Base-by-base conservation (phyloP, 345 rosid genomes). In the Eutrema japonicum region DNA sequence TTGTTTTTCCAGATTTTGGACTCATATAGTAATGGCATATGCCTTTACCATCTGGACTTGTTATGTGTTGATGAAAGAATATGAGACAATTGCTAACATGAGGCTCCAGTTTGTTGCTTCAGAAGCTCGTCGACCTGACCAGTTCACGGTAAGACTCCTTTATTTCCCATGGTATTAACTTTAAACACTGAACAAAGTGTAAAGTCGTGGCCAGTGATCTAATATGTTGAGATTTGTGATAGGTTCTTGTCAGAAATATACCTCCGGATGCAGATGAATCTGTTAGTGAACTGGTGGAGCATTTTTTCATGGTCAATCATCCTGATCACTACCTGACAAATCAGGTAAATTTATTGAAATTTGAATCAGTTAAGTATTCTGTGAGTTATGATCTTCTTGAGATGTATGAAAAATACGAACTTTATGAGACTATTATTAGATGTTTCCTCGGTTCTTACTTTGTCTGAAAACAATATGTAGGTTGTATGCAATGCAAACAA, bases 21-120 rank as follows among this genome's bases (percentile, higher is more conserved):
- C 85, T 16, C 98, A 93, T 82, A 82, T 89, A 70, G 85, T 85
- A 54, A 85, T 89, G 95, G 93, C 95, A 13, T 94, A 94, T 82
- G 93, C 84, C 73, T 83, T 94, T 67, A 89, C 97, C 54, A 83
- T 89, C 64, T 94, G 99, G 99, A 92, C 96, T 47, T 87, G 87
- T 78, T 92, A 84, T 77, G 89, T 92, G 71, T 72, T 95, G 81
- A 73, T 74, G 60, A 92, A 82, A 82, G 99, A 95, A 83, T 95
- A 95, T 59, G 96, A 82, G 76, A 83, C 32, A 11, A 79, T 95
- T 72, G 90, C 97, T 68, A 73, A 68, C 33, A 88, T 92, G 99
- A 82, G 99, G 69, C 83, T 88, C 82, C 92, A 86, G 40, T 95
- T 95, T 85, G 84, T 95, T 82, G 87, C 88, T 42, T 80, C 96